Evolutionary conservation across 352 stramenopile genomes (phyloP).

Genomic region (Globisporangium uncinulatum): DNA sequence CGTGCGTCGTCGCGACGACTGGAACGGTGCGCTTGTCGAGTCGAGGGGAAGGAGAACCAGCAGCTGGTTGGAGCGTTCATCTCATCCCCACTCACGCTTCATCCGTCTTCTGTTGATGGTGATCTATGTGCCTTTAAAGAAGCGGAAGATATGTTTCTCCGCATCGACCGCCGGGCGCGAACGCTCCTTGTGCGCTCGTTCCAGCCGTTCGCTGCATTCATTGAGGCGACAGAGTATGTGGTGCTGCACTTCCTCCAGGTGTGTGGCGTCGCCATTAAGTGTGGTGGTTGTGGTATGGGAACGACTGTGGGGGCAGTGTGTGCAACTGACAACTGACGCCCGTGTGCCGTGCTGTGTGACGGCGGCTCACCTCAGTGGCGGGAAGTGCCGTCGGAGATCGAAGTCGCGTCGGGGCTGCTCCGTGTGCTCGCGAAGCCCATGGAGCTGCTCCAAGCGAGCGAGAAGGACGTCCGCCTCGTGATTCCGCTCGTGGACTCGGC

Average conservation of each 20-base stretch:
- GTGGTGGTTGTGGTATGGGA: neutral
- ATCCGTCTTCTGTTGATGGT: too few species aligned
- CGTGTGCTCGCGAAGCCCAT: slow-evolving; percentile 61
- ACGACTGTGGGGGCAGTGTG: slow-evolving; percentile 2
- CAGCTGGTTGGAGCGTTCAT: too few species aligned
- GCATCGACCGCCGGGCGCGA: slow-evolving; percentile 64
- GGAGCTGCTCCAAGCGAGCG: slow-evolving; percentile 43
- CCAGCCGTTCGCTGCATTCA: slow-evolving; percentile 55
- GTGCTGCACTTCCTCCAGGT: slow-evolving; percentile 83
- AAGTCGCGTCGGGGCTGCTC: slow-evolving; percentile 50
- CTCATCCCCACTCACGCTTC: too few species aligned
- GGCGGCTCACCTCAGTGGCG: slow-evolving; percentile 38
- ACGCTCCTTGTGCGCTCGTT: slow-evolving; percentile 69
- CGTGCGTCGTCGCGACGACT: slow-evolving; percentile 54
- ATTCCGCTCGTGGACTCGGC: slow-evolving; percentile 75
- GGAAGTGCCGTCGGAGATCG: slow-evolving; percentile 67
- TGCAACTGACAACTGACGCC: neutral
- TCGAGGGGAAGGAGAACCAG: too few species aligned
- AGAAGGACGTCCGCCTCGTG: slow-evolving; percentile 65
- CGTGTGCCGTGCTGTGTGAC: neutral
- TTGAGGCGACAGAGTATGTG: slow-evolving; percentile 74
- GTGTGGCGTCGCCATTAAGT: neutral
- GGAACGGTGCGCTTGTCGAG: slow-evolving; percentile 43
- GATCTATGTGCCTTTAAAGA: neutral
- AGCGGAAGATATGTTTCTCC: slow-evolving; percentile 65